Percentiles rank a stretch among this genome's conserved stretches.
Conservation (phyloP, 2,329 filamentous ascomycete species). For the Penicillium sp. region DNA sequence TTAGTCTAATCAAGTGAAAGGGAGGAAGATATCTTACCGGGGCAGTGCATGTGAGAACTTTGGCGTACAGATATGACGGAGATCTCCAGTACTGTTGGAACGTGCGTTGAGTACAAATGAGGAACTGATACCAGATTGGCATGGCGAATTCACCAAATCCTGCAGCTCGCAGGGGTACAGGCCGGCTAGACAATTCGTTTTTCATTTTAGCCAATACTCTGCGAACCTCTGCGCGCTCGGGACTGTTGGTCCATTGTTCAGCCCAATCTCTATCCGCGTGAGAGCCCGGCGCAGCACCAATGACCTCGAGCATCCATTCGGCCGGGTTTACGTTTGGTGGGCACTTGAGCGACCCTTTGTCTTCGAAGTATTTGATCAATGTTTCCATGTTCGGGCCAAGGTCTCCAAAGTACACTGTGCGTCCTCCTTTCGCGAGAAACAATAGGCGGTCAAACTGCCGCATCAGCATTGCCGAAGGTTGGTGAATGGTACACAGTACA, state of each 20-base stretch:
- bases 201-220: constrained; percentile 46
- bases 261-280: constrained; percentile 65
- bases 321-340: constrained; percentile 67
- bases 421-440: constrained; percentile 64
- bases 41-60: constrained; percentile 64
- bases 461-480: constrained; percentile 91
- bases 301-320: constrained; percentile 68
- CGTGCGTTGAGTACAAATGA: constrained; percentile 67
- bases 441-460: constrained; percentile 72
- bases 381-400: constrained; percentile 61
- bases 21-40: constrained; percentile 58
- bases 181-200: constrained; percentile 31
- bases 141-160: constrained; percentile 76
- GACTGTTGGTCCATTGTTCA: constrained; percentile 59
- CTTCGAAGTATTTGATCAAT: constrained; percentile 64
- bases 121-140: constrained; percentile 65
- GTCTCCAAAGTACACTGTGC: constrained; percentile 68
- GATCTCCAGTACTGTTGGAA: constrained; percentile 91
- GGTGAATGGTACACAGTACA: constrained; percentile 93
- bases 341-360: constrained; percentile 62
- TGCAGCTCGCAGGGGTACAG: constrained; percentile 44
- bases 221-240: constrained; percentile 57
- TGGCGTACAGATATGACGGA: constrained; percentile 83
- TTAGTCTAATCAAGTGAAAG: background rate
- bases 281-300: constrained; percentile 64